phyloP scores from a whole-genome alignment of 1,139 yeast species.

The Debaryomyces coudertii region DNA sequence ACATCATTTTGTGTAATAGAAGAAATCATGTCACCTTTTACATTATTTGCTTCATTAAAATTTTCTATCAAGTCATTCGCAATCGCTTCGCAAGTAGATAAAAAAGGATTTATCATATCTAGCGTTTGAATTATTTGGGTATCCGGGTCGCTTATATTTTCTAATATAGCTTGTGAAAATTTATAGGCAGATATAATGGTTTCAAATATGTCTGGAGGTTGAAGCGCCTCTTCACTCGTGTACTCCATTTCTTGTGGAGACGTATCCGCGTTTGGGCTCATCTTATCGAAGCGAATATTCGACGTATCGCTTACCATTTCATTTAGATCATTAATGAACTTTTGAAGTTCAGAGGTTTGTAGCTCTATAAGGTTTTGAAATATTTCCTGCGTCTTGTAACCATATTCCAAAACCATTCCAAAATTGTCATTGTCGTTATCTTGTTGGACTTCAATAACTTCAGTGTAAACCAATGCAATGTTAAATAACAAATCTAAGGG shows the following conservation, averaged over 20 bases:
- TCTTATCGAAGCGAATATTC: background rate
- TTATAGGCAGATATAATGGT: constrained; percentile 36
- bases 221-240: constrained; percentile 34
- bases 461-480: constrained; percentile 50
- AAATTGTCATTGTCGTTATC: constrained; percentile 19
- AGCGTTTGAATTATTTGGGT: constrained; percentile 11
- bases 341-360: constrained; percentile 31
- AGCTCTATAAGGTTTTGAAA: constrained; percentile 21
- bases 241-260: constrained; percentile 24
- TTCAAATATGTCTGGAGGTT: constrained; percentile 44
- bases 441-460: constrained; percentile 44
- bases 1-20: constrained; percentile 28
- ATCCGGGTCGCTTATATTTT: constrained; percentile 19
- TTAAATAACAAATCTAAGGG: constrained; percentile 50
- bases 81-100: constrained; percentile 25
- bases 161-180: constrained; percentile 35
- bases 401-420: constrained; percentile 21
- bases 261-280: constrained; percentile 7
- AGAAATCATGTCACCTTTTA: constrained; percentile 29
- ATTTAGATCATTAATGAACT: constrained; percentile 32
- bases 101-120: constrained; percentile 21
- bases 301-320: constrained; percentile 10
- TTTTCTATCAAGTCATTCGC: constrained; percentile 26
- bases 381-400: constrained; percentile 22
- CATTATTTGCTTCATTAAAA: constrained; percentile 26